These are phyloP conservation scores for Salicornia ramosissima DNA, from an alignment of 148 eudicot species.

Conservation along the genomic window DNA sequence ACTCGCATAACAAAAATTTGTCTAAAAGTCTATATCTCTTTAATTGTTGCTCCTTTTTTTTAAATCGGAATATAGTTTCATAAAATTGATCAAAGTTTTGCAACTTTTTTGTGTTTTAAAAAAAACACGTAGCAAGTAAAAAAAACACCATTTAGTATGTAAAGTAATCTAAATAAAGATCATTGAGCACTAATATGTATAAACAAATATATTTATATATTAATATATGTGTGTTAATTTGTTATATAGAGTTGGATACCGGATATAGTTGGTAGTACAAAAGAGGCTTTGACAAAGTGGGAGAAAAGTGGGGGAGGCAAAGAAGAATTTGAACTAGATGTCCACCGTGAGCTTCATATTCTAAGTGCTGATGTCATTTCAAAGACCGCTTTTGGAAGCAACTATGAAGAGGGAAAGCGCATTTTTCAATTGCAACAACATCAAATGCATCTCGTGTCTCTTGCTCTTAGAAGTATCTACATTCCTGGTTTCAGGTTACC, in stretches of 20 bases:
- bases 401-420: constrained; percentile 59
- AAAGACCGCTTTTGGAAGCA: constrained; percentile 82
- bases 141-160: no score
- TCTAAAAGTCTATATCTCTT: no score
- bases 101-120: no score
- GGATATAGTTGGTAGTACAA: constrained; percentile 56
- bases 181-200: no score
- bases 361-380: constrained; percentile 72
- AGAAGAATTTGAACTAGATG: constrained; percentile 62
- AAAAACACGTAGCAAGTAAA: no score
- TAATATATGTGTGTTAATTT: no score
- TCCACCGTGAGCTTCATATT: constrained; percentile 51
- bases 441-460: constrained; percentile 46
- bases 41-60: no score
- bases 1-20: no score
- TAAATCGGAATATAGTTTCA: no score
- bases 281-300: constrained; percentile 44
- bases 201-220: no score
- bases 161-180: no score
- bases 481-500: constrained; percentile 76
- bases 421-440: constrained; percentile 64
- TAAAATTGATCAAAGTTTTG: no score
- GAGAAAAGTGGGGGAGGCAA: constrained; percentile 35
- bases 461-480: constrained; percentile 61
- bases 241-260: constrained; percentile 71